Conservation (phyloP, 2,329 filamentous ascomycete genomes). For the Colletotrichum chlorophyti region DNA sequence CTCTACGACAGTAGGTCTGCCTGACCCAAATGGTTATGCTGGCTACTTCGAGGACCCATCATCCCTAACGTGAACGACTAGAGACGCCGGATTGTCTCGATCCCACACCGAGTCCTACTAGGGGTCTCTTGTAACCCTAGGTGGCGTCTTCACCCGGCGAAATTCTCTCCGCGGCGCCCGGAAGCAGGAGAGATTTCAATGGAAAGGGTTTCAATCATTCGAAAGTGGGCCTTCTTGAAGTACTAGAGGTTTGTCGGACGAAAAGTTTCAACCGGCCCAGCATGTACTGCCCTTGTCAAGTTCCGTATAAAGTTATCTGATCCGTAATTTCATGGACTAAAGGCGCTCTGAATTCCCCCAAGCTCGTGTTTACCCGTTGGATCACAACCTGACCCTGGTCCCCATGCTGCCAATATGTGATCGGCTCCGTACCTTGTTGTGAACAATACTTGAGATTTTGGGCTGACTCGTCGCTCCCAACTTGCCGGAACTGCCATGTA, state of each 20-base stretch:
- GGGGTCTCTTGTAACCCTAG: background rate
- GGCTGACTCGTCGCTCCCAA: background rate
- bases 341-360: background rate
- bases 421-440: background rate
- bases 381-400: background rate
- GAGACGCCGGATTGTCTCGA: background rate
- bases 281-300: background rate
- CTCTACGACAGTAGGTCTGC: too few relatives aligned
- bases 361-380: slow-evolving; percentile 6
- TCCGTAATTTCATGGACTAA: background rate
- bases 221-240: too few relatives aligned
- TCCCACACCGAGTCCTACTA: background rate
- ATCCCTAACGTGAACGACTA: background rate
- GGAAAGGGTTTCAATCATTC: too few relatives aligned
- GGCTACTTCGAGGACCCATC: background rate
- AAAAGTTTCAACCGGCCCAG: background rate
- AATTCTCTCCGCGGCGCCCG: background rate
- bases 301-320: slow-evolving; percentile 24
- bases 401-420: background rate
- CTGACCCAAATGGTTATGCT: too few relatives aligned
- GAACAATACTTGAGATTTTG: too few relatives aligned
- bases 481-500: background rate
- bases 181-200: too few relatives aligned
- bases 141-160: background rate
- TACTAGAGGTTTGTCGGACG: too few relatives aligned